These are phyloP conservation scores for Penicillium hordei DNA, from an alignment of 2,329 filamentous ascomycete genomes.

Conservation along the genomic window DNA sequence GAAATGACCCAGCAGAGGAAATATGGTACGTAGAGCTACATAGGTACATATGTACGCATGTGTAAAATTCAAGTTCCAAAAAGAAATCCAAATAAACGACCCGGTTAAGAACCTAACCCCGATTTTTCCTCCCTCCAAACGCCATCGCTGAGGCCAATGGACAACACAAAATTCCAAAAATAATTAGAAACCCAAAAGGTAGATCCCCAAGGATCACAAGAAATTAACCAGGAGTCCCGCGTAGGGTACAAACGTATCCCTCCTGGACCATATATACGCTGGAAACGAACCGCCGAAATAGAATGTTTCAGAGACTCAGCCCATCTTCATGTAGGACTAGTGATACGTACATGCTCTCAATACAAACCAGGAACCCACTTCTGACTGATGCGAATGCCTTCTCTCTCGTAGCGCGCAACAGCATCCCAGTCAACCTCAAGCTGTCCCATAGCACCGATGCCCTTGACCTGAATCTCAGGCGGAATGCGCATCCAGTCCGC, in stretches of 20 bases:
- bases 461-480: slow-evolving; percentile 11
- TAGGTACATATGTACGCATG: no score
- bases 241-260: slow-evolving; percentile 24
- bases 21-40: background rate
- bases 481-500: slow-evolving; percentile 18
- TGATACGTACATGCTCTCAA: slow-evolving; percentile 1
- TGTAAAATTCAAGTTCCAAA: background rate
- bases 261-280: slow-evolving; percentile 22
- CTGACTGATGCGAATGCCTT: slow-evolving; percentile 31
- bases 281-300: slow-evolving; percentile 11
- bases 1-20: background rate
- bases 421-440: slow-evolving; percentile 43
- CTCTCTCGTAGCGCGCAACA: slow-evolving; percentile 33
- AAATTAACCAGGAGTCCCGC: slow-evolving; percentile 17
- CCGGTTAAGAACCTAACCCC: slow-evolving; percentile 7
- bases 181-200: background rate
- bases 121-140: slow-evolving; percentile 21
- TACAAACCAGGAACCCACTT: background rate
- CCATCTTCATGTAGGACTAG: slow-evolving; percentile 1
- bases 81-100: background rate
- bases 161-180: slow-evolving; percentile 16
- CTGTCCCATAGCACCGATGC: slow-evolving; percentile 28
- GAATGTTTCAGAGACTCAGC: slow-evolving; percentile 13
- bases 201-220: slow-evolving; percentile 11
- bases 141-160: slow-evolving; percentile 26